Percentiles rank a stretch among this genome's conserved stretches.
Evolutionary conservation across 306 rosid species (phyloP).

Genomic region (Acacia melanoxylon): DNA sequence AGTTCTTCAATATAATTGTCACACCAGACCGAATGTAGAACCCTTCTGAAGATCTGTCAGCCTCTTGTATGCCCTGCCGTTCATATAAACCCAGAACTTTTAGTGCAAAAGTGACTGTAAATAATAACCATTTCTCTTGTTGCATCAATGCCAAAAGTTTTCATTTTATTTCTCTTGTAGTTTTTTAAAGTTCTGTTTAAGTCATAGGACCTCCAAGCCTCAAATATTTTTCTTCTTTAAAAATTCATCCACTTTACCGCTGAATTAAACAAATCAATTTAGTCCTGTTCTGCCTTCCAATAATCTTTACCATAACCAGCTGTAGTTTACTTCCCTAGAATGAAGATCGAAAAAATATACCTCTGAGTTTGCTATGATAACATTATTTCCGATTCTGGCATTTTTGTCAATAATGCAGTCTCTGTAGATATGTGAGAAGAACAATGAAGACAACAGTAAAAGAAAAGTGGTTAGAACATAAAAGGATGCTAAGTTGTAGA

Average conservation of each 20-base stretch:
- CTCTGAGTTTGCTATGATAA: constrained; percentile 67
- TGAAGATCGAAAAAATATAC: constrained; percentile 34
- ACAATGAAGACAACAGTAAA: constrained; percentile 7
- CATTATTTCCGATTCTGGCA: constrained; percentile 74
- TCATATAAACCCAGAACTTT: not conserved
- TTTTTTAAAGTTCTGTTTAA: not conserved
- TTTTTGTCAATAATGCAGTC: constrained; percentile 82
- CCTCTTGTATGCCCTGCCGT: constrained; percentile 72
- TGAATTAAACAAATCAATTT: not conserved
- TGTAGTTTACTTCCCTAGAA: not conserved
- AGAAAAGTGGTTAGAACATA: not conserved
- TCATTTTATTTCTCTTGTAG: not conserved
- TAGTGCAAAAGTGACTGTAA: not conserved
- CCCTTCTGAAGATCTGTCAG: constrained; percentile 72
- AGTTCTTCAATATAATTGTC: constrained; percentile 57
- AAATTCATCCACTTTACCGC: not conserved
- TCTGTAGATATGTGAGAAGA: constrained; percentile 38
- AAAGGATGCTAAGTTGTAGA: constrained; percentile 4
- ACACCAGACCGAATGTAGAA: constrained; percentile 71
- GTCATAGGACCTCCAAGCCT: not conserved
- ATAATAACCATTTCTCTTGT: not conserved
- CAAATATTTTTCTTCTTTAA: not conserved
- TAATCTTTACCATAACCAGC: not conserved
- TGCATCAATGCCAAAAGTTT: not conserved
- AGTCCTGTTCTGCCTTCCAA: not conserved